These are phyloP conservation scores for Solanum commersonii DNA, from an alignment of 257 asterid species.

Conservation along the genomic window DNA sequence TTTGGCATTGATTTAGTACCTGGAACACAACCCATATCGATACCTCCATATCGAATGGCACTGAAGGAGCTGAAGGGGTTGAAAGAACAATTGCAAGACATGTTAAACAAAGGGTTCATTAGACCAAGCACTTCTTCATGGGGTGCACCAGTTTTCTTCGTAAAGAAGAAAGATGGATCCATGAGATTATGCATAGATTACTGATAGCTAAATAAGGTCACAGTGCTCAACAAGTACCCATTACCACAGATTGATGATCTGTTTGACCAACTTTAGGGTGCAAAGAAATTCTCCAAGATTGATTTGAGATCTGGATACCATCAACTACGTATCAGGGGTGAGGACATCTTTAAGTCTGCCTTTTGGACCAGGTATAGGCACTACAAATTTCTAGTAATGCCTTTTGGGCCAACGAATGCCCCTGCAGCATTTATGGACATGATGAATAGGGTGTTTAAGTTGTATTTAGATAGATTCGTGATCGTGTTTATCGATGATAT, in stretches of 20 bases:
- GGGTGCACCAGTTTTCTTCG: not conserved
- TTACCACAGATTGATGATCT: not conserved
- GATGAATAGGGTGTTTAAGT: not conserved
- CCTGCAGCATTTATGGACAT: not conserved
- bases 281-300: not conserved
- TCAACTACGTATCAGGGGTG: not conserved
- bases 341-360: too few species aligned
- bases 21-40: not conserved
- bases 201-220: not conserved
- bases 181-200: not conserved
- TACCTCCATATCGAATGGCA: too few species aligned
- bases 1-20: too few species aligned
- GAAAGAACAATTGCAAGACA: not conserved
- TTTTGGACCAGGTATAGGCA: too few species aligned
- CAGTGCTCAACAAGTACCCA: not conserved
- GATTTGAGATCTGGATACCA: not conserved
- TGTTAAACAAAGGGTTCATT: not conserved
- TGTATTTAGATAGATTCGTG: too few species aligned
- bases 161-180: not conserved
- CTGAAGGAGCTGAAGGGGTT: not conserved
- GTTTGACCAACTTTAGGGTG: too few species aligned
- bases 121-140: not conserved
- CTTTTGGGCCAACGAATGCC: not conserved
- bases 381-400: not conserved
- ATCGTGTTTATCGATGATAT: not conserved